Evolutionary conservation across 2,329 filamentous ascomycete genomes (phyloP).

Genomic region (Tolypocladium endophyticum): DNA sequence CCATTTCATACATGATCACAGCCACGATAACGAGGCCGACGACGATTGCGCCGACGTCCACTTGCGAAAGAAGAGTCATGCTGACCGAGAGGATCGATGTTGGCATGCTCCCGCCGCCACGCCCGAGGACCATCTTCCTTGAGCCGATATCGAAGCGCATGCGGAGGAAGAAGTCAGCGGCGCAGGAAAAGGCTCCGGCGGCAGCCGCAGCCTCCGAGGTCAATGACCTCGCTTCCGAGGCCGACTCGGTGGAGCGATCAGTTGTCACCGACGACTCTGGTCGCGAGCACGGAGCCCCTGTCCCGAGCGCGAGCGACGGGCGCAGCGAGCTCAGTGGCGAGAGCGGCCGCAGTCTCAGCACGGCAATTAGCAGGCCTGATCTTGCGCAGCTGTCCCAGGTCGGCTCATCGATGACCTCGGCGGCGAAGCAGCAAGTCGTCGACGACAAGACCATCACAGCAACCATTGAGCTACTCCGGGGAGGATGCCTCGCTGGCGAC

Average conservation of each 20-base stretch:
- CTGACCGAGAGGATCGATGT: conserved; percentile 80
- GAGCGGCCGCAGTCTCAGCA: conserved; percentile 58
- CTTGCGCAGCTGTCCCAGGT: conserved; percentile 24
- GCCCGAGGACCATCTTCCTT: conserved; percentile 72
- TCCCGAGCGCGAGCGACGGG: conserved; percentile 41
- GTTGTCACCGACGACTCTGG: conserved; percentile 27
- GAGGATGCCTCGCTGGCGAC: conserved; percentile 80
- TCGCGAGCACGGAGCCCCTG: conserved; percentile 31
- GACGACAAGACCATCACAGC: conserved; percentile 74
- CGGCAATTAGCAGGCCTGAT: conserved; percentile 44
- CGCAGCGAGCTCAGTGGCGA: conserved; percentile 62
- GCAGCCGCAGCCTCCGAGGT: conserved; percentile 31
- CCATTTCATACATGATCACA: conserved; percentile 83
- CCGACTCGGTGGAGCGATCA: conserved; percentile 28
- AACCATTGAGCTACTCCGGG: conserved; percentile 70
- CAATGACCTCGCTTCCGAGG: conserved; percentile 22
- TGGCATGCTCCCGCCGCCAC: conserved; percentile 61
- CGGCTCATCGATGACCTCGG: conserved; percentile 15
- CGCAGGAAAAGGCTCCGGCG: conserved; percentile 29
- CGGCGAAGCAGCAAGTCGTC: conserved; percentile 31
- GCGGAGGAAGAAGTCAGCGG: conserved; percentile 47
- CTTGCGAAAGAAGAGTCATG: conserved; percentile 71
- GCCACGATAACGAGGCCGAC: conserved; percentile 84
- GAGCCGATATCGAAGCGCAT: conserved; percentile 71
- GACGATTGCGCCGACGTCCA: conserved; percentile 68